Conservation (phyloP, 495 filamentous ascomycete genomes). For the Talaromyces borbonicus region DNA sequence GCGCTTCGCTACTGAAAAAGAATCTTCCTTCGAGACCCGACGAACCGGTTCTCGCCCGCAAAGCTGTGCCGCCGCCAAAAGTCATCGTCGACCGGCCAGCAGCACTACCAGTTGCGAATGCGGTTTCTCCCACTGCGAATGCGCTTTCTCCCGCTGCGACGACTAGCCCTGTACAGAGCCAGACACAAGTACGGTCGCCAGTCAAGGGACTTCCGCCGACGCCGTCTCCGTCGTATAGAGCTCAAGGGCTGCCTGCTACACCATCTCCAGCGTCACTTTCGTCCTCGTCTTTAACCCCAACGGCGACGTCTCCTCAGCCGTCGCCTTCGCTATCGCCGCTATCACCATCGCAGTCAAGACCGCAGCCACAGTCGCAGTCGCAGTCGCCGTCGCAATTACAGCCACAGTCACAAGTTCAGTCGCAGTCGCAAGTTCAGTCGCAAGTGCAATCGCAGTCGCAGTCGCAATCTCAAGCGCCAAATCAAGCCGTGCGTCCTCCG, state of each 20-base stretch:
- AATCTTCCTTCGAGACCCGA: neutral
- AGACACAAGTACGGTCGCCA: constrained; percentile 8
- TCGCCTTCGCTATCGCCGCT: neutral
- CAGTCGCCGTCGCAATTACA: constrained; percentile 4
- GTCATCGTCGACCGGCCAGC: neutral
- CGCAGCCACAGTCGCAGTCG: constrained; percentile 7
- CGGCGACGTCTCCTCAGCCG: constrained; percentile 3
- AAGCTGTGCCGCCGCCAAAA: constrained; percentile 3
- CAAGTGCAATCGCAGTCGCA: constrained; percentile 5
- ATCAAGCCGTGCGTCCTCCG: neutral
- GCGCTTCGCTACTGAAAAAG: constrained; percentile 6
- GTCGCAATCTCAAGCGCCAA: no score
- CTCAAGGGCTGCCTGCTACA: neutral
- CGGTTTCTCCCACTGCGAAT: no score
- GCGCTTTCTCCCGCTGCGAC: no score
- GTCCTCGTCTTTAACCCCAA: constrained; percentile 5
- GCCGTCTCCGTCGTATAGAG: constrained; percentile 13
- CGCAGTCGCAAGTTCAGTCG: constrained; percentile 3
- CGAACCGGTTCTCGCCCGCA: constrained; percentile 2
- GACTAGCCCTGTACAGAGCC: no score
- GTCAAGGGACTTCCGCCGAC: constrained; percentile 26
- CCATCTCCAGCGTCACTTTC: constrained; percentile 6
- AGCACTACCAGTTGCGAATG: neutral
- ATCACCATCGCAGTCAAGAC: neutral
- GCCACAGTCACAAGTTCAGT: neutral